A percentile compares a stretch with the other conserved stretches of the same genome.
Conservation (phyloP, 805 yeast genomes). For the Saturnispora galanensis region DNA sequence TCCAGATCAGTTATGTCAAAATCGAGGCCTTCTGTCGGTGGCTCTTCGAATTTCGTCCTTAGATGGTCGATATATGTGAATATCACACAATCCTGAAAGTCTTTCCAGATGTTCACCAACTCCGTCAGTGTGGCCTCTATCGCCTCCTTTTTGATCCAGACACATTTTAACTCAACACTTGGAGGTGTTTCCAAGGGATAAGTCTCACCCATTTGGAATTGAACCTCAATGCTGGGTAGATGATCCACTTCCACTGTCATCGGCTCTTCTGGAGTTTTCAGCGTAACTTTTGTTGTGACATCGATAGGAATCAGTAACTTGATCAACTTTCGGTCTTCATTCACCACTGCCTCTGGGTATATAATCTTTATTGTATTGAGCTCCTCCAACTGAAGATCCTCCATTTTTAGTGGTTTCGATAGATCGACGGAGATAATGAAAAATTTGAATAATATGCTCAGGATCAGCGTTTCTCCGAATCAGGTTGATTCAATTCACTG, state of each 20-base stretch:
- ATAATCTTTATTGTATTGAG: slow-evolving; percentile 32
- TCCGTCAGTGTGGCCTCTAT: slow-evolving; percentile 13
- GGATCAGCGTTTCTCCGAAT: no score
- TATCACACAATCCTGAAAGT: slow-evolving; percentile 7
- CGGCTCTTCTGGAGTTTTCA: slow-evolving; percentile 10
- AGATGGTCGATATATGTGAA: slow-evolving; percentile 11
- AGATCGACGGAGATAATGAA: no score
- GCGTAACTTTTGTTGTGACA: slow-evolving; percentile 15
- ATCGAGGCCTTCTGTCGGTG: no score
- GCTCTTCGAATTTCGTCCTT: slow-evolving; percentile 8
- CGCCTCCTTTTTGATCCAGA: slow-evolving; percentile 25
- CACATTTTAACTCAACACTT: slow-evolving; percentile 19
- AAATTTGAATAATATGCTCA: no score
- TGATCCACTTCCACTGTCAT: slow-evolving; percentile 13
- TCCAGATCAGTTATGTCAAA: slow-evolving; percentile 21
- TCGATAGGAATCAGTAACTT: slow-evolving; percentile 23
- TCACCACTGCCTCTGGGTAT: slow-evolving; percentile 29
- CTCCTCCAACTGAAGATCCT: slow-evolving; percentile 27
- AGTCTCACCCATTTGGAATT: slow-evolving; percentile 24
- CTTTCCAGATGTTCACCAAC: slow-evolving; percentile 6
- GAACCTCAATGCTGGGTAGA: slow-evolving; percentile 27
- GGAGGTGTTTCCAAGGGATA: slow-evolving; percentile 31
- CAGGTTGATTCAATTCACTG: no score
- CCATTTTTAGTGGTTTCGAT: background rate
- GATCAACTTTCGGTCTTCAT: slow-evolving; percentile 16